Evolutionary conservation across 2,329 filamentous ascomycete species (phyloP), one percentile per base, ranked within the genome.

Genomic region (Aspergillus calidoustus): DNA sequence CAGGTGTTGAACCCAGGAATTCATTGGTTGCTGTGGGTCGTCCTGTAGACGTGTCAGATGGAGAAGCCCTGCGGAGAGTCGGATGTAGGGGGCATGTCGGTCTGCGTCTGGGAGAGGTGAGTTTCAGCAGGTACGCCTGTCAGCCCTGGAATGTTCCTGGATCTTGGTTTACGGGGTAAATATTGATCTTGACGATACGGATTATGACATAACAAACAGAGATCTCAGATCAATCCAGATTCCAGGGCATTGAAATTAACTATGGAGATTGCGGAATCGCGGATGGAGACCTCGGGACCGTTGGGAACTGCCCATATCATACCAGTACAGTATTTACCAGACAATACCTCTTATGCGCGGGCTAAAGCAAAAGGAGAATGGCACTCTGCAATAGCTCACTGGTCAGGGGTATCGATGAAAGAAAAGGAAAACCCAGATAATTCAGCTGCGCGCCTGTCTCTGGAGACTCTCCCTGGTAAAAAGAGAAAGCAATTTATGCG

Each of bases 1-100:
- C 34, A 15, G 9, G 34, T 41, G 11, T 41, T 11, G 34, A 41
- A 13, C 11, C 34, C 34, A 41, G 34, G 34, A 23, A 28, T 43
- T 46, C 30, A 50, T 43, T 50, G 54, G 54, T 23, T 34, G 31
- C 52, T 34, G 54, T 50, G 54, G 54, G 54, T 57, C 54, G 48
- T 28, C 43, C 15, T 38, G 44, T 41, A 15, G 54, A 50, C 54
- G 54, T 57, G 54, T 57, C 54, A 50, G 17, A 57, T 55, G 47
- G 30, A 54, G 52, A 54, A 54, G 22, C 47, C 19, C 19, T 47
- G 43, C 53, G 9, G 46, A 25, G 46, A 23, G 19, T 19, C 19
- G 19, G n/a, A 41, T 41, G 34, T 41, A 15, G 34, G 34, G 34
- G 34, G 34, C 15, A 41, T 41, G 34, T 41, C 34, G 34, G 9